A percentile compares a stretch with the other conserved stretches of the same genome.
Conservation (phyloP, 371 early-diverging fungal species). For the Entomophthora muscae region DNA sequence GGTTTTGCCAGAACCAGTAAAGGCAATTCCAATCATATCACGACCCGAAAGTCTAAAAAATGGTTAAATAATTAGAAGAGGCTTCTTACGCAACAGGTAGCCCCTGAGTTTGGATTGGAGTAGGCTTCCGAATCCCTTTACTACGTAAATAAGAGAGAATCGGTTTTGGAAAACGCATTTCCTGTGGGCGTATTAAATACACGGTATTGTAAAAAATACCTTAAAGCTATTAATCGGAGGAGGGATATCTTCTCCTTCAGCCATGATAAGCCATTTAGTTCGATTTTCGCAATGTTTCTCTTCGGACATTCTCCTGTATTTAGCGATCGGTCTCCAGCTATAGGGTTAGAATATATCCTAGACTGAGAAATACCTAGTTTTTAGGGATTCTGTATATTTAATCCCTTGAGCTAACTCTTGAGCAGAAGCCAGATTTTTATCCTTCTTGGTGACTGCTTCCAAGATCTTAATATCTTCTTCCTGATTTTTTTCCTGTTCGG, state of each 20-base stretch:
- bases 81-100: constrained; percentile 39
- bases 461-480: constrained; percentile 73
- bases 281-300: constrained; percentile 31
- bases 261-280: constrained; percentile 47
- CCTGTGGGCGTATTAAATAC: constrained; percentile 17
- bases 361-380: constrained; percentile 27
- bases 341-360: background rate
- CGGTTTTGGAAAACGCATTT: constrained; percentile 58
- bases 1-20: constrained; percentile 99
- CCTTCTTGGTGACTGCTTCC: constrained; percentile 47
- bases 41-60: constrained; percentile 42
- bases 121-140: constrained; percentile 76
- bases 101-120: constrained; percentile 97
- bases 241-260: constrained; percentile 51
- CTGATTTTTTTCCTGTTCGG: constrained; percentile 58
- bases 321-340: constrained; percentile 66
- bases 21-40: constrained; percentile 90
- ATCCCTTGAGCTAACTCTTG: constrained; percentile 76
- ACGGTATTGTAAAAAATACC: constrained; percentile 13
- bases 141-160: constrained; percentile 63
- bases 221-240: constrained; percentile 53
- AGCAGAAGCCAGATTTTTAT: constrained; percentile 66
- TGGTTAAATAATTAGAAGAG: background rate
- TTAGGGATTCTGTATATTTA: constrained; percentile 68
- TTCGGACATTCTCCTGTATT: constrained; percentile 33